phyloP scores from a whole-genome alignment of 331 rosid genomes.

The Ulmus americana region DNA sequence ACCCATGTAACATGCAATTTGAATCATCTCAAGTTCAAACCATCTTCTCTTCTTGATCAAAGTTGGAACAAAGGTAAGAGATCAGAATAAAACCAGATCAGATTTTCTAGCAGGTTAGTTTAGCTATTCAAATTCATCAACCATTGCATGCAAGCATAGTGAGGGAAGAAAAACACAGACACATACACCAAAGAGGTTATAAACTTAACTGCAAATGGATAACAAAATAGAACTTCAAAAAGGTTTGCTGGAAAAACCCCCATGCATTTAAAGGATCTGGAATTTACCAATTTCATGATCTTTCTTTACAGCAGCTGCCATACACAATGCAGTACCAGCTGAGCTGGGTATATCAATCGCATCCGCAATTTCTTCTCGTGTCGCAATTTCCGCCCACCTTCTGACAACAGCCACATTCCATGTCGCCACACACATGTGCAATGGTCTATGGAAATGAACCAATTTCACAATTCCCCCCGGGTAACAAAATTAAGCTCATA shows the following conservation, averaged over 20 bases:
- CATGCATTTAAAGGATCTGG: neutral
- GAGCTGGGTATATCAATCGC: constrained; percentile 75
- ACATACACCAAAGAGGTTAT: constrained; percentile 3
- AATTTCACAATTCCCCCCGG: no score
- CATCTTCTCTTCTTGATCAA: no score
- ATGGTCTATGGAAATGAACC: constrained; percentile 45
- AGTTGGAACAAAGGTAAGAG: no score
- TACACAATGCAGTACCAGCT: constrained; percentile 86
- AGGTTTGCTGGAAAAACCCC: no score
- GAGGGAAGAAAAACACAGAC: no score
- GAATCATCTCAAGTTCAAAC: no score
- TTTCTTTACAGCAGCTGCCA: constrained; percentile 94
- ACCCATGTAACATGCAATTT: no score
- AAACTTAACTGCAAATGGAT: neutral
- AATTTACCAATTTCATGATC: constrained; percentile 82
- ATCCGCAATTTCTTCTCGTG: constrained; percentile 65
- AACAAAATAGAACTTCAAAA: neutral
- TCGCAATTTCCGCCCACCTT: constrained; percentile 90
- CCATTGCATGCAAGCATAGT: no score
- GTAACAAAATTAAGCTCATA: no score
- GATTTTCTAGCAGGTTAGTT: no score
- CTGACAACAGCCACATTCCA: constrained; percentile 91
- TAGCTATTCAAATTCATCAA: no score
- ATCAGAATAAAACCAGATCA: no score
- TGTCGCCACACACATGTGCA: constrained; percentile 88